Evolutionary conservation across 306 rosid species (phyloP).

Genomic region (Prosopis cineraria): DNA sequence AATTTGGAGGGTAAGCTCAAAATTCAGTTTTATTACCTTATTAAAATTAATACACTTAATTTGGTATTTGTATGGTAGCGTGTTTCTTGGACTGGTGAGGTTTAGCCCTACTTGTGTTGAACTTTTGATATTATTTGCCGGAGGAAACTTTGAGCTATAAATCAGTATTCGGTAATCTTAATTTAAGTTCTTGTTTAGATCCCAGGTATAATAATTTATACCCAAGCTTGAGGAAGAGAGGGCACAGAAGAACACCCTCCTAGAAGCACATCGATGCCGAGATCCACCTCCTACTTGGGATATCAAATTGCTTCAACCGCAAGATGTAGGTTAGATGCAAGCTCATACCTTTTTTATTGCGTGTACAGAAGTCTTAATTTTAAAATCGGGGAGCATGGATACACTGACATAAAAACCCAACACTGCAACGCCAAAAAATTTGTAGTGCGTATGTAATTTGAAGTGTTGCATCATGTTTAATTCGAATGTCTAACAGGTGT

Average conservation of each 20-base stretch:
- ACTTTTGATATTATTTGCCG: background rate
- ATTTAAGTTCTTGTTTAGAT: background rate
- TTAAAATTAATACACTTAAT: background rate
- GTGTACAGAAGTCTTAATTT: background rate
- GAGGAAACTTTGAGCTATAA: background rate
- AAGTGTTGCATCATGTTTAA: background rate
- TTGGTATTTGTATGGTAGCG: background rate
- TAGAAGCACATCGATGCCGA: background rate
- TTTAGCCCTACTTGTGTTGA: background rate
- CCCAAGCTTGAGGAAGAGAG: background rate
- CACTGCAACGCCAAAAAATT: background rate
- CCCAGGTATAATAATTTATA: background rate
- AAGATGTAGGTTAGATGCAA: conserved; percentile 2
- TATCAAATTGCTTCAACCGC: background rate
- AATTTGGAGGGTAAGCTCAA: background rate
- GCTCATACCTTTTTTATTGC: background rate
- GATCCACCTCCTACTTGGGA: background rate
- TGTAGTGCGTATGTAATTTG: background rate
- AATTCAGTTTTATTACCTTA: background rate
- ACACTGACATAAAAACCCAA: background rate
- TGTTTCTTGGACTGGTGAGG: background rate
- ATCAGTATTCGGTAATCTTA: background rate
- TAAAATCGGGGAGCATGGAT: background rate
- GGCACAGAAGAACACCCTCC: background rate
- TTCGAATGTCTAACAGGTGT: background rate